These are phyloP conservation scores for Aspergillus funiculosus DNA, from an alignment of 495 filamentous ascomycete species.

Conservation along the genomic window DNA sequence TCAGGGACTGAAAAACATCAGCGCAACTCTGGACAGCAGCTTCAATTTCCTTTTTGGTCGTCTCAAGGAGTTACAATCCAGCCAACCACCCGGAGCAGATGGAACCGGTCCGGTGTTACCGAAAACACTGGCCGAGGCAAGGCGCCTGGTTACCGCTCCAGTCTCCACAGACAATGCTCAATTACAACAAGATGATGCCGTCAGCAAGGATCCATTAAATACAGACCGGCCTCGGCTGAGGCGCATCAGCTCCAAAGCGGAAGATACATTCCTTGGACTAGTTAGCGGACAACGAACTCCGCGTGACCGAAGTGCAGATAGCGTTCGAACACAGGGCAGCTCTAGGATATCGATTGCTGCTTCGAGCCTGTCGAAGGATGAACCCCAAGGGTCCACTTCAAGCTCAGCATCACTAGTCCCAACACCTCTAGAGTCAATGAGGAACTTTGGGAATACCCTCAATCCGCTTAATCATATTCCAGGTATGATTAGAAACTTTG, in stretches of 20 bases:
- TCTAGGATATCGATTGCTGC: conserved; percentile 26
- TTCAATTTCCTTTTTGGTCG: conserved; percentile 93
- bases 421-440: conserved; percentile 71
- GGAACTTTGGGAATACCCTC: conserved; percentile 73
- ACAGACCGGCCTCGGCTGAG: conserved; percentile 32
- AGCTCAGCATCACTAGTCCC: conserved; percentile 27
- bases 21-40: conserved; percentile 78
- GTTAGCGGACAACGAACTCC: conserved; percentile 55
- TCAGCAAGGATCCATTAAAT: conserved; percentile 38
- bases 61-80: conserved; percentile 59
- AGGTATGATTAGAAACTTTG: conserved; percentile 72
- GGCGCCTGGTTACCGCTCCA: conserved; percentile 76
- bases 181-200: conserved; percentile 42
- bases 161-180: conserved; percentile 49
- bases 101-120: conserved; percentile 52
- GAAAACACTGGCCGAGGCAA: conserved; percentile 86
- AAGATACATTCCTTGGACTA: conserved; percentile 57
- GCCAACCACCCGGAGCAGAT: conserved; percentile 39
- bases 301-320: conserved; percentile 74
- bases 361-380: conserved; percentile 23
- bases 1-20: conserved; percentile 82
- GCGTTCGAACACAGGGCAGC: conserved; percentile 53
- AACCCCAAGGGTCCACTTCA: conserved; percentile 21
- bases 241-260: conserved; percentile 32
- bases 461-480: conserved; percentile 78